Evolutionary conservation across 2,329 filamentous ascomycete species (phyloP).

Genomic region (Cercospora nicotianae): DNA sequence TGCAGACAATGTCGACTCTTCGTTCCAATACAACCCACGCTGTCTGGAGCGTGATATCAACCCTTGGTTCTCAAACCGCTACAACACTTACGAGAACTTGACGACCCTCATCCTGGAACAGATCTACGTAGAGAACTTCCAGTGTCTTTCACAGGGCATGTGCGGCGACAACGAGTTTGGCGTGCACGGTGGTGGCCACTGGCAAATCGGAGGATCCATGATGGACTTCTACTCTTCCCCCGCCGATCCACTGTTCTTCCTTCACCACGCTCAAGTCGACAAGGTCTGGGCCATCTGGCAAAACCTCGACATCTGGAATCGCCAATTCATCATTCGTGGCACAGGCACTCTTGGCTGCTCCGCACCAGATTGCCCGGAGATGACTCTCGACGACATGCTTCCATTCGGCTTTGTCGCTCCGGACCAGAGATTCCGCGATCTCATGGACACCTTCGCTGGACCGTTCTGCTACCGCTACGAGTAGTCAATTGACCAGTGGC

Average conservation of each 20-base stretch:
- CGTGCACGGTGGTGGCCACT: constrained; percentile 51
- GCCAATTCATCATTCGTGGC: constrained; percentile 45
- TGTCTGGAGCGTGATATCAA: constrained; percentile 30
- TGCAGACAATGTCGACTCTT: constrained; percentile 33
- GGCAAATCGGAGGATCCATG: constrained; percentile 48
- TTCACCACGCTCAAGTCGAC: constrained; percentile 50
- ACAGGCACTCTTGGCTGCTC: constrained; percentile 49
- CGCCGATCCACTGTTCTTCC: constrained; percentile 51
- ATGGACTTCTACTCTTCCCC: constrained; percentile 50
- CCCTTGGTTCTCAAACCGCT: constrained; percentile 25
- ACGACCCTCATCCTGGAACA: constrained; percentile 24
- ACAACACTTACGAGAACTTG: constrained; percentile 28
- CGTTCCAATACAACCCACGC: constrained; percentile 28
- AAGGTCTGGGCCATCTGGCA: constrained; percentile 53
- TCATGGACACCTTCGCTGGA: constrained; percentile 38
- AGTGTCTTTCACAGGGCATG: constrained; percentile 36
- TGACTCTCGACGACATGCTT: constrained; percentile 48
- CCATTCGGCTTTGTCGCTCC: constrained; percentile 36
- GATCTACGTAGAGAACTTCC: constrained; percentile 33
- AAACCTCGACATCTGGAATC: constrained; percentile 43
- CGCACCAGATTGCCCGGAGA: constrained; percentile 45
- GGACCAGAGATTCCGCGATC: constrained; percentile 30
- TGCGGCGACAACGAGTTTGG: constrained; percentile 35
- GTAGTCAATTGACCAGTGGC: constrained; percentile 7
- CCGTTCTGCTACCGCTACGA: constrained; percentile 39